These are phyloP conservation scores for Ascocoryne sarcoides DNA, from an alignment of 2,329 filamentous ascomycete species.

Conservation along the genomic window DNA sequence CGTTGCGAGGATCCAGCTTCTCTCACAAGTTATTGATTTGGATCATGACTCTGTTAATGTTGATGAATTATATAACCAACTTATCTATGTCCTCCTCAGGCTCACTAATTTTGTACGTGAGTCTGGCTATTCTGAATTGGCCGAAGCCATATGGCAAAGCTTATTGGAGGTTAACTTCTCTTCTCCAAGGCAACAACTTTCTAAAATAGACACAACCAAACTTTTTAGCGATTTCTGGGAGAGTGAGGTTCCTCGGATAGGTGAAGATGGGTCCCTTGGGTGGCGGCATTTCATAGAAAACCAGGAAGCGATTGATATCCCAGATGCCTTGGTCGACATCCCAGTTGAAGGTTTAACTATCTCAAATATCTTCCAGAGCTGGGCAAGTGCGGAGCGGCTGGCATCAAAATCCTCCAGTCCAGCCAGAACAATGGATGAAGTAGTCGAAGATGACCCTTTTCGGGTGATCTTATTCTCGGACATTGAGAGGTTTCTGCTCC, in stretches of 20 bases:
- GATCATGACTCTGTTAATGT: constrained; percentile 1
- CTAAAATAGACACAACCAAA: constrained; percentile 11
- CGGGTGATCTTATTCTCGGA: constrained; percentile 75
- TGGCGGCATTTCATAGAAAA: constrained; percentile 51
- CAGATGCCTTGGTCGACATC: constrained; percentile 16
- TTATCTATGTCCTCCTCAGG: constrained; percentile 65
- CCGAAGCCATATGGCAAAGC: constrained; percentile 76
- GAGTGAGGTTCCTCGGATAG: constrained; percentile 68
- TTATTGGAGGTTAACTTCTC: constrained; percentile 64
- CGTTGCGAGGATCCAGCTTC: constrained; percentile 46
- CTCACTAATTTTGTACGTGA: constrained; percentile 67
- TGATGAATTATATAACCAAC: constrained; percentile 29
- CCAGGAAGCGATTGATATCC: constrained; percentile 14
- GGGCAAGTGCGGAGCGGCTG: constrained; percentile 44
- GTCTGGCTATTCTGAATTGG: constrained; percentile 68
- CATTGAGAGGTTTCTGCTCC: constrained; percentile 53
- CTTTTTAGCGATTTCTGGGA: constrained; percentile 77
- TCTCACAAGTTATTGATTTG: constrained; percentile 21
- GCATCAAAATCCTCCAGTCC: constrained; percentile 45
- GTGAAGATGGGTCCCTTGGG: constrained; percentile 61
- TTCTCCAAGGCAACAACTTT: constrained; percentile 34
- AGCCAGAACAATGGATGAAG: constrained; percentile 65
- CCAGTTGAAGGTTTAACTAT: constrained; percentile 9
- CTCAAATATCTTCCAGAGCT: constrained; percentile 33
- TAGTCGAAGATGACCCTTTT: constrained; percentile 71